Conservation (phyloP, 495 filamentous ascomycete genomes). For the Aspergillus asperescens region DNA sequence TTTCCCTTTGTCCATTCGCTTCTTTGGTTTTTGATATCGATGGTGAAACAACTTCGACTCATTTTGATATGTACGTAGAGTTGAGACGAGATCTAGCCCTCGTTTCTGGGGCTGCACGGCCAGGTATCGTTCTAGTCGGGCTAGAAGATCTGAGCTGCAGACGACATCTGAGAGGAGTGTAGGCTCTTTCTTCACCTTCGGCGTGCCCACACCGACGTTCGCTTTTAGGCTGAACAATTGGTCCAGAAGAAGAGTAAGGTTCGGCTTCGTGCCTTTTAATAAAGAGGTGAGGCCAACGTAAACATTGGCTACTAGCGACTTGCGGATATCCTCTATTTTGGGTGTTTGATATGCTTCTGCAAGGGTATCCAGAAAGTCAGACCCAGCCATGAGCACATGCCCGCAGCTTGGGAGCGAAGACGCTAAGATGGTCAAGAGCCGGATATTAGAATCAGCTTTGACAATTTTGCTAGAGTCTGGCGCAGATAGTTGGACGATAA, state of each 20-base stretch:
- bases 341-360: conserved; percentile 55
- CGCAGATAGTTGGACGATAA: conserved; percentile 45
- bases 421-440: conserved; percentile 37
- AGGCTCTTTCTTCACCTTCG: conserved; percentile 35
- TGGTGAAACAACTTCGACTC: conserved; percentile 49
- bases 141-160: conserved; percentile 38
- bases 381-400: conserved; percentile 68
- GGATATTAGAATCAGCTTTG: conserved; percentile 30
- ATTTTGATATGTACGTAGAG: conserved; percentile 42
- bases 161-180: conserved; percentile 44
- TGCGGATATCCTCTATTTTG: conserved; percentile 52
- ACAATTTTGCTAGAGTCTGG: conserved; percentile 34
- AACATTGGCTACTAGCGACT: conserved; percentile 58
- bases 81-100: conserved; percentile 36
- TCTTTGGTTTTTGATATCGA: conserved; percentile 52
- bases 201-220: conserved; percentile 50
- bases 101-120: conserved; percentile 45
- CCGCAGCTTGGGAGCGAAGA: conserved; percentile 35
- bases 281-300: conserved; percentile 69
- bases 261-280: conserved; percentile 58
- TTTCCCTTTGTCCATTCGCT: conserved; percentile 64
- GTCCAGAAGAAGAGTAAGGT: conserved; percentile 67
- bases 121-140: conserved; percentile 51
- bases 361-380: conserved; percentile 78
- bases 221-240: conserved; percentile 76